Conservation (phyloP, 2,329 filamentous ascomycete species). For the Epichloe glyceriae region DNA sequence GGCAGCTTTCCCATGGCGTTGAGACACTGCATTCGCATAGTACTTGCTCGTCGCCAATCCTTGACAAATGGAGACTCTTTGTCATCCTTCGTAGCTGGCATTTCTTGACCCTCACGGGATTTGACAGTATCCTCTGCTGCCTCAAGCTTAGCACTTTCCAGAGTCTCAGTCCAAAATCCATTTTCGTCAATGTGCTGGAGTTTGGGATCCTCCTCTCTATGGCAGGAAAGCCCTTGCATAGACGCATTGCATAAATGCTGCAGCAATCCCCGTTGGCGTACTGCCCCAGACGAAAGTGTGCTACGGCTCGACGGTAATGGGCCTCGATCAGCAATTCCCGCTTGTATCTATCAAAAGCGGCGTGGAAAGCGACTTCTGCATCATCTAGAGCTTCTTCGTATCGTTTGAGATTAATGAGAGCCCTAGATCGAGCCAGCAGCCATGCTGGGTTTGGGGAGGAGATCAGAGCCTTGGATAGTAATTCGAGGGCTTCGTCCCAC, state of each 20-base stretch:
- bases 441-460: constrained; percentile 58
- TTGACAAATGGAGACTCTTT: constrained; percentile 1
- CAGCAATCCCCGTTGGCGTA: constrained; percentile 66
- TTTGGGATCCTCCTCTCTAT: constrained; percentile 20
- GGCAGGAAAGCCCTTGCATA: constrained; percentile 20
- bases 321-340: constrained; percentile 67
- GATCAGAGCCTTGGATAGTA: constrained; percentile 55
- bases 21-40: constrained; percentile 36
- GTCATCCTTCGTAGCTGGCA: background rate
- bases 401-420: constrained; percentile 52
- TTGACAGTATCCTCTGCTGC: constrained; percentile 10
- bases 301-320: constrained; percentile 67
- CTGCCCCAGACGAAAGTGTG: constrained; percentile 54
- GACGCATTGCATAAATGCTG: constrained; percentile 42
- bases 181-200: constrained; percentile 24
- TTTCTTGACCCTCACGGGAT: constrained; percentile 6
- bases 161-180: constrained; percentile 34
- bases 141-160: constrained; percentile 16
- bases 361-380: constrained; percentile 51
- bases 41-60: constrained; percentile 28
- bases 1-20: constrained; percentile 30
- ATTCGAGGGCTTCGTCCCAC: constrained; percentile 53
- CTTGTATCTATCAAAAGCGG: constrained; percentile 54
- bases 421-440: constrained; percentile 70
- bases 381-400: constrained; percentile 55